Percentiles rank a stretch among this genome's conserved stretches.
These are phyloP conservation scores for Dichotomopilus funicola DNA, from an alignment of 2,329 filamentous ascomycete species.

Conservation along the genomic window DNA sequence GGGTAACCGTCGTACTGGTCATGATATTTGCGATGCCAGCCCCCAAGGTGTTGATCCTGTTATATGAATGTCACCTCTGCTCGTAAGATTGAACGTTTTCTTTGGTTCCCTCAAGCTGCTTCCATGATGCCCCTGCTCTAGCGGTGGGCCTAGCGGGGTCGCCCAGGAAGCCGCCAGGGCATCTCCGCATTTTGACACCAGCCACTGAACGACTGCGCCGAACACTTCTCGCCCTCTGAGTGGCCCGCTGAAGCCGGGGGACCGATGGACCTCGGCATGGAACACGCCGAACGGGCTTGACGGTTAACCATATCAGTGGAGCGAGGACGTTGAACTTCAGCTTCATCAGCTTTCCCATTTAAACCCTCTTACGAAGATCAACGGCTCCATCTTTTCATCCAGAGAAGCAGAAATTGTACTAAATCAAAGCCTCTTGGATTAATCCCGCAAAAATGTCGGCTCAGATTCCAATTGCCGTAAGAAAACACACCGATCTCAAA, in stretches of 20 bases:
- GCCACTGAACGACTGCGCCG: conserved; percentile 8
- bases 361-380: neutral
- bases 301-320: conserved; percentile 9
- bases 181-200: conserved; percentile 10
- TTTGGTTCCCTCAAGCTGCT: too few species aligned
- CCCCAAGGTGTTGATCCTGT: too few species aligned
- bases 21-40: too few species aligned
- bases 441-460: conserved; percentile 33
- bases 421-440: neutral
- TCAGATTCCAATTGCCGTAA: conserved; percentile 41
- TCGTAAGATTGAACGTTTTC: too few species aligned
- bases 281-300: too few species aligned
- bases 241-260: conserved; percentile 2
- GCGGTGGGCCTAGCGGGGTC: too few species aligned
- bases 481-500: conserved; percentile 15
- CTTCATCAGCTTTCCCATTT: neutral
- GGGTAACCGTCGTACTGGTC: too few species aligned
- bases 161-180: neutral
- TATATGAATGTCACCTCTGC: too few species aligned
- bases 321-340: neutral
- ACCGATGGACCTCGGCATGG: conserved; percentile 14
- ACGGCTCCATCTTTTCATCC: neutral
- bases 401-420: neutral
- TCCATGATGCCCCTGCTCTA: too few species aligned
- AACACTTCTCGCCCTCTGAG: neutral